Evolutionary conservation across 108 stramenopile species (phyloP).

Genomic region (Aureococcus anophagefferens): DNA sequence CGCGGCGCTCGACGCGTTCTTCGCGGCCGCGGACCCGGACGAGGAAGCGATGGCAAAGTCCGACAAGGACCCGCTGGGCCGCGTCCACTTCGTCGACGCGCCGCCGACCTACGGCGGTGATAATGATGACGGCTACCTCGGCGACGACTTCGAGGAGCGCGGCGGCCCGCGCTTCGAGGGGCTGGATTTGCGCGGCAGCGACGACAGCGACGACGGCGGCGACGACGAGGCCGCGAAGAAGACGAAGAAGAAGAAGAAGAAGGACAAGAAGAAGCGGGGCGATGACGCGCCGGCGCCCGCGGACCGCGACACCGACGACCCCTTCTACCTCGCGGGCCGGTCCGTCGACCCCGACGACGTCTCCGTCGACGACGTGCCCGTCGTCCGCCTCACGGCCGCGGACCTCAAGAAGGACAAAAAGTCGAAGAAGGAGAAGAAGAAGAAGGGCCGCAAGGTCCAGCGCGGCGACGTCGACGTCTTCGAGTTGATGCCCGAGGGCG

Average conservation of each 20-base stretch:
- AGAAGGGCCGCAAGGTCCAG: neutral
- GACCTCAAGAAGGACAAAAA: neutral
- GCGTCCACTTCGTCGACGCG: constrained; percentile 8
- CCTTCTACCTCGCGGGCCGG: constrained; percentile 5
- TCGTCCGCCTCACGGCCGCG: neutral
- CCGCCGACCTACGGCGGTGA: constrained; percentile 5
- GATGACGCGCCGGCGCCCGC: neutral
- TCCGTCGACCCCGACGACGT: neutral
- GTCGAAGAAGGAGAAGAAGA: neutral
- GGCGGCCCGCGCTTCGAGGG: constrained; percentile 46
- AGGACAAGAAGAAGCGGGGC: constrained; percentile 10
- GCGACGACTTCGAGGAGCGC: neutral
- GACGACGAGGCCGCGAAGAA: constrained; percentile 44
- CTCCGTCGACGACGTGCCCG: constrained; percentile 9
- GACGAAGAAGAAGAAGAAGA: constrained; percentile 54
- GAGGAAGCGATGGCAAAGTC: too few relatives aligned
- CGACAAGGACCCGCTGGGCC: too few relatives aligned
- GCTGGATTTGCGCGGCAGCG: constrained; percentile 42
- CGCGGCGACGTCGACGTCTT: neutral
- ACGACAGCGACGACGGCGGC: constrained; percentile 46
- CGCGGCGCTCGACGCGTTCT: neutral
- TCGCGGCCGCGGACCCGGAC: neutral
- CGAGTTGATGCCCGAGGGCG: neutral
- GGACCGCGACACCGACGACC: neutral
- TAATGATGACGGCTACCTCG: constrained; percentile 7